Percentiles rank a stretch among this genome's conserved stretches.
Conservation (phyloP, 164 flowering plant genomes). For the Nelumbo lutea region DNA sequence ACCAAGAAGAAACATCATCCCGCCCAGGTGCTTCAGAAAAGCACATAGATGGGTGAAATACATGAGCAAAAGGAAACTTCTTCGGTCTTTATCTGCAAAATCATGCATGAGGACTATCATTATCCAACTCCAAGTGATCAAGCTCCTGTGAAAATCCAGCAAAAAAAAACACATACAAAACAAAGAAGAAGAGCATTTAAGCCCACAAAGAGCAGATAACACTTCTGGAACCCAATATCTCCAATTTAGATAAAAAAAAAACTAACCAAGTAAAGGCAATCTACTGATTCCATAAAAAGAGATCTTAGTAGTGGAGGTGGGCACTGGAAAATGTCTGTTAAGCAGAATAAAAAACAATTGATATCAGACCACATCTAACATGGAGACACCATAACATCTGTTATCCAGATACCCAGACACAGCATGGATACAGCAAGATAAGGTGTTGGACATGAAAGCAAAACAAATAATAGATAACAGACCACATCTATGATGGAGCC, state of each 20-base stretch:
- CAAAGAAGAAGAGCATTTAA: slow-evolving; percentile 1
- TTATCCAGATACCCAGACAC: no score
- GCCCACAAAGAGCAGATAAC: neutral
- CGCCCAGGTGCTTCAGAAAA: neutral
- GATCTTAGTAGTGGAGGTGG: no score
- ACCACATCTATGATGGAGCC: no score
- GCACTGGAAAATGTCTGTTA: no score
- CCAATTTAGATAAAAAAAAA: neutral
- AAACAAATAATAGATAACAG: no score
- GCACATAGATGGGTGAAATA: neutral
- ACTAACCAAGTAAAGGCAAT: neutral
- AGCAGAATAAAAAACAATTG: no score
- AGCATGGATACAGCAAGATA: no score
- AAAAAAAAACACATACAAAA: neutral
- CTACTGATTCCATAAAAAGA: neutral
- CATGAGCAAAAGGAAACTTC: neutral
- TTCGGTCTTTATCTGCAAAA: slow-evolving; percentile 3
- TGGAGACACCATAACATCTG: no score
- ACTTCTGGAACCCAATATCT: neutral
- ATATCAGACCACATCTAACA: no score
- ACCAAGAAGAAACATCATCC: neutral
- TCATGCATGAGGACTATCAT: neutral
- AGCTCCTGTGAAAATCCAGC: neutral
- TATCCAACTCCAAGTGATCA: slow-evolving; percentile 7
- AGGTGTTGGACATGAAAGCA: no score